A percentile compares a stretch with the other conserved stretches of the same genome.
These are phyloP conservation scores for Penicillium crustosum DNA, from an alignment of 2,329 filamentous ascomycete species.

Conservation along the genomic window DNA sequence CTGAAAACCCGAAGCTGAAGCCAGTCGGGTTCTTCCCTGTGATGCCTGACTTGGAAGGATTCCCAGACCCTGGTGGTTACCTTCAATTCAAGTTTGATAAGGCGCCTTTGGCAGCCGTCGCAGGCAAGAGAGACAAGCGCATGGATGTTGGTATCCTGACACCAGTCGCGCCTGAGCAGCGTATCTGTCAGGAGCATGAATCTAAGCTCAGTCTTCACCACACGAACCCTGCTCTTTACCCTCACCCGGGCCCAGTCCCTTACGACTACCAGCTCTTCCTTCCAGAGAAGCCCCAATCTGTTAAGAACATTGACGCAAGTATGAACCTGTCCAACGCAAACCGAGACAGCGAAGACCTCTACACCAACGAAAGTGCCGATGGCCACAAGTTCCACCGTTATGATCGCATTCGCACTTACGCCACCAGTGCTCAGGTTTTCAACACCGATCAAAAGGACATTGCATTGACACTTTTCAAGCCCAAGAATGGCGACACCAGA, in stretches of 20 bases:
- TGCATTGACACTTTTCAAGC: conserved; percentile 59
- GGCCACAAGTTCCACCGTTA: conserved; percentile 53
- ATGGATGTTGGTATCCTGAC: conserved; percentile 60
- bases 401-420: conserved; percentile 60
- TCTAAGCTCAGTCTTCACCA: conserved; percentile 51
- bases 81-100: conserved; percentile 62
- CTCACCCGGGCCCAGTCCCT: conserved; percentile 53
- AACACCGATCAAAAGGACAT: conserved; percentile 56
- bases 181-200: conserved; percentile 49
- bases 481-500: conserved; percentile 37
- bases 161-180: conserved; percentile 52
- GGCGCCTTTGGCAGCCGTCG: conserved; percentile 53
- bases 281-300: conserved; percentile 49
- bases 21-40: conserved; percentile 61
- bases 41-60: conserved; percentile 60
- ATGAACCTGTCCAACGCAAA: conserved; percentile 55
- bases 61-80: conserved; percentile 59
- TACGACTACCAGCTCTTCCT: conserved; percentile 63
- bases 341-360: conserved; percentile 53
- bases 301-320: conserved; percentile 56
- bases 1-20: conserved; percentile 56
- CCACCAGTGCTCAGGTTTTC: conserved; percentile 55
- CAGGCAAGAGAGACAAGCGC: conserved; percentile 56
- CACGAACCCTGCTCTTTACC: conserved; percentile 50
- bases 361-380: conserved; percentile 48